Conservation (phyloP, 2,329 filamentous ascomycete species). For the Colletotrichum sp. region DNA sequence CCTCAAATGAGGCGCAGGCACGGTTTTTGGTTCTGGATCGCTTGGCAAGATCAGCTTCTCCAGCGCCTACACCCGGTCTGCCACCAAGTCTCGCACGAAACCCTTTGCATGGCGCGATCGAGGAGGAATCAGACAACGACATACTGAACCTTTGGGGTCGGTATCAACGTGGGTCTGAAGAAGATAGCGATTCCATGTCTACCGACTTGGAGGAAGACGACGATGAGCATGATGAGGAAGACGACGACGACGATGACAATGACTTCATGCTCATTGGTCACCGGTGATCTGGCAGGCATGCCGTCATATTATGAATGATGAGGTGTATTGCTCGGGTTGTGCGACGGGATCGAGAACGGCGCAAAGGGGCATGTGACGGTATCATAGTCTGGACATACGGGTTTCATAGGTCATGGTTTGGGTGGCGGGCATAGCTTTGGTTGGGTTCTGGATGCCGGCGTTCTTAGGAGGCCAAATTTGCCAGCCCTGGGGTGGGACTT, state of each 20-base stretch:
- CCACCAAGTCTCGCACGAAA: neutral
- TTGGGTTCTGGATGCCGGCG: neutral
- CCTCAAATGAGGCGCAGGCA: conserved; percentile 28
- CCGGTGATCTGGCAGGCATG: conserved; percentile 32
- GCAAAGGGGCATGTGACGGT: neutral
- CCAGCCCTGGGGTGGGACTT: neutral
- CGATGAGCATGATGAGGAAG: conserved; percentile 47
- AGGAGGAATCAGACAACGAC: conserved; percentile 47
- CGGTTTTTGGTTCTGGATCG: conserved; percentile 40
- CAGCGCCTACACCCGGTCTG: neutral
- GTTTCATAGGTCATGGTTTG: neutral
- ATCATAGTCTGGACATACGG: conserved; percentile 13
- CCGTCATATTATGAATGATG: neutral
- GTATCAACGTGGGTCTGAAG: conserved; percentile 47
- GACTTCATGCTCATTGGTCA: conserved; percentile 57
- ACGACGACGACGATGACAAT: conserved; percentile 52
- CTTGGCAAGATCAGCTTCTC: conserved; percentile 31
- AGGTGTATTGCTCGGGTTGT: neutral
- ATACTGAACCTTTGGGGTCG: conserved; percentile 57
- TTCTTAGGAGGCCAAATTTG: neutral
- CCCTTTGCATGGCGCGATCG: conserved; percentile 31
- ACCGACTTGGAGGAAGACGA: conserved; percentile 42
- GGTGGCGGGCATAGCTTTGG: neutral
- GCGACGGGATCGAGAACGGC: neutral
- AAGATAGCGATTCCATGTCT: conserved; percentile 43